phyloP scores from a whole-genome alignment of 129 eudicot species.

The Saussurea involucrata region DNA sequence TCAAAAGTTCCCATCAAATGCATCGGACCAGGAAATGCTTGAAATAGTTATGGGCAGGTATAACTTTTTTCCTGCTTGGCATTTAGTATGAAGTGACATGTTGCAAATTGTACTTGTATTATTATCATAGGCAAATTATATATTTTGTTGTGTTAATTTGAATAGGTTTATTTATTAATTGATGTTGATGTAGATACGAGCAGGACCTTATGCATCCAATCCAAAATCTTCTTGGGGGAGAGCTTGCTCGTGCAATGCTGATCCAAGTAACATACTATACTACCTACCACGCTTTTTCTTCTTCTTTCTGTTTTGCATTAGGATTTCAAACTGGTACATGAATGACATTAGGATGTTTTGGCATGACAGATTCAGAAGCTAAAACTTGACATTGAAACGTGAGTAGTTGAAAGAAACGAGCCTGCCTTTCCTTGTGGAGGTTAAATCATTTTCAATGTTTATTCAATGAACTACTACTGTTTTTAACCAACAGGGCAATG shows the following conservation, averaged over 20 bases:
- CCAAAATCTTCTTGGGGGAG: conserved; percentile 86
- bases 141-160: neutral
- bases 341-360: conserved; percentile 17
- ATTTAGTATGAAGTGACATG: neutral
- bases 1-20: conserved; percentile 71
- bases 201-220: conserved; percentile 95
- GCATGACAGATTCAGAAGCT: conserved; percentile 91
- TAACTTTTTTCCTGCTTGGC: neutral
- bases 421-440: neutral
- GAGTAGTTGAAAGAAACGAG: conserved; percentile 64
- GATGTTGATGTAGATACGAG: conserved; percentile 79
- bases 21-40: conserved; percentile 90
- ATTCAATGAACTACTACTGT: neutral
- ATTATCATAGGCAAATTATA: too few relatives aligned
- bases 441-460: conserved; percentile 1
- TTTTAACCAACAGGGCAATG: conserved; percentile 75
- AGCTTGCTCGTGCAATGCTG: conserved; percentile 92
- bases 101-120: neutral
- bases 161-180: neutral
- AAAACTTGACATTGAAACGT: conserved; percentile 92
- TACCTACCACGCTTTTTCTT: neutral
- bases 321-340: conserved; percentile 19
- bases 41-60: conserved; percentile 93
- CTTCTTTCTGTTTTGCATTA: too few relatives aligned
- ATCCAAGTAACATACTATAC: conserved; percentile 69